These are phyloP conservation scores for Obba rivulosa DNA, from an alignment of 768 basidiomycete species.

Conservation along the genomic window DNA sequence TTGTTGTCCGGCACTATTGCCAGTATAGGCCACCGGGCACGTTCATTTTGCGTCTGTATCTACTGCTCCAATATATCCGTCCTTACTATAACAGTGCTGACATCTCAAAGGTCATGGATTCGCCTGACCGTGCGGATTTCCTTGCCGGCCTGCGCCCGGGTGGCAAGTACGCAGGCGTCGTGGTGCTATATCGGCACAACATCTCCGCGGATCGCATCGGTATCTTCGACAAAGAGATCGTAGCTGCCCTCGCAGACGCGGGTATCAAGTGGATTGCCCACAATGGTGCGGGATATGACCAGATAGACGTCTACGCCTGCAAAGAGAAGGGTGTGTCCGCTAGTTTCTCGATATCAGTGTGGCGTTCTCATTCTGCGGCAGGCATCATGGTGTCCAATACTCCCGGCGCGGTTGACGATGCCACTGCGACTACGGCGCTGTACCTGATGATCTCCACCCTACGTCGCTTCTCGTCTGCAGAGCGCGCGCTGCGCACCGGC, in stretches of 20 bases:
- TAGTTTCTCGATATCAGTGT: background rate
- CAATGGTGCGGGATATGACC: conserved; percentile 92
- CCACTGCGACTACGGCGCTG: conserved; percentile 83
- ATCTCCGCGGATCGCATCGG: conserved; percentile 61
- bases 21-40: background rate
- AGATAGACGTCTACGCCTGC: conserved; percentile 73
- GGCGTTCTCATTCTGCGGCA: conserved; percentile 15
- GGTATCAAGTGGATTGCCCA: conserved; percentile 82
- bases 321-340: conserved; percentile 53
- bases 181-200: conserved; percentile 81
- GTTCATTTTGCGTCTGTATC: background rate
- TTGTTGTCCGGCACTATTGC: no score
- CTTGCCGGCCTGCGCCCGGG: conserved; percentile 54
- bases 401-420: conserved; percentile 86
- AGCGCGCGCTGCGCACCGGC: conserved; percentile 47
- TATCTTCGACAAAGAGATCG: conserved; percentile 73
- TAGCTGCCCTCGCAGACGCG: conserved; percentile 56
- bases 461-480: conserved; percentile 65
- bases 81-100: no score
- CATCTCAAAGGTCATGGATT: conserved; percentile 14
- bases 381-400: conserved; percentile 84
- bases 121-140: conserved; percentile 54
- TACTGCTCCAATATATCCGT: no score
- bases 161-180: conserved; percentile 70
- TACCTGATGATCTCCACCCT: conserved; percentile 77